These are phyloP conservation scores for Drosera spatulata DNA, from an alignment of 179 eudicot genomes.

Conservation along the genomic window DNA sequence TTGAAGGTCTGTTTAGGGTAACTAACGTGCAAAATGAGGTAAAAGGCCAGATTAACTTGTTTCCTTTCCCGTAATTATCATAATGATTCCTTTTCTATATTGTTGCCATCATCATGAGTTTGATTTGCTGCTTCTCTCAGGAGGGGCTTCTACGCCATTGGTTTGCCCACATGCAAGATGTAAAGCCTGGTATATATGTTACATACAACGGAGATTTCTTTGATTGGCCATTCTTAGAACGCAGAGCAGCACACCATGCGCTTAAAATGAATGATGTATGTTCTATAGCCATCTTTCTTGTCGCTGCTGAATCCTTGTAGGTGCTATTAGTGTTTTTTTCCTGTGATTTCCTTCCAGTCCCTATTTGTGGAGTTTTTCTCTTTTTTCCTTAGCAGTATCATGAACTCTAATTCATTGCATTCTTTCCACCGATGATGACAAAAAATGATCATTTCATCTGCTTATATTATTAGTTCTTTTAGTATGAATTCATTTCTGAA, in stretches of 20 bases:
- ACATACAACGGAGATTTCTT: slow-evolving; percentile 98
- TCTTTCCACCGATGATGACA: no score
- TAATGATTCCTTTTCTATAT: no score
- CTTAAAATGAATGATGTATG: slow-evolving; percentile 75
- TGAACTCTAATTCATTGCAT: no score
- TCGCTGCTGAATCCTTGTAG: no score
- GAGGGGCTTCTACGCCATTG: slow-evolving; percentile 67
- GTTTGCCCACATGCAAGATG: slow-evolving; percentile 93
- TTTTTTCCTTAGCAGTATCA: no score
- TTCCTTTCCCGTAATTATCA: not conserved
- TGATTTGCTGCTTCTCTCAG: slow-evolving; percentile 24
- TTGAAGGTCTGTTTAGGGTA: slow-evolving; percentile 78
- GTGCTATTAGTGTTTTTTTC: no score
- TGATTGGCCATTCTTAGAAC: slow-evolving; percentile 98
- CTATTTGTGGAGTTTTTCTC: no score
- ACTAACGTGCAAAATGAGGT: slow-evolving; percentile 93
- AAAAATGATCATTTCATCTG: no score
- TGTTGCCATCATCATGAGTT: not conserved
- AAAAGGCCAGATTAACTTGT: not conserved
- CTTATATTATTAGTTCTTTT: no score
- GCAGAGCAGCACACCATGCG: slow-evolving; percentile 88
- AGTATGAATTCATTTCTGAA: no score
- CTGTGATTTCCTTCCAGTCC: no score
- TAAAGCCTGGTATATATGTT: slow-evolving; percentile 93
- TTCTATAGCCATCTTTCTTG: not conserved